Evolutionary conservation across 495 filamentous ascomycete species (phyloP).

Genomic region (Tetracladium marchalianum): DNA sequence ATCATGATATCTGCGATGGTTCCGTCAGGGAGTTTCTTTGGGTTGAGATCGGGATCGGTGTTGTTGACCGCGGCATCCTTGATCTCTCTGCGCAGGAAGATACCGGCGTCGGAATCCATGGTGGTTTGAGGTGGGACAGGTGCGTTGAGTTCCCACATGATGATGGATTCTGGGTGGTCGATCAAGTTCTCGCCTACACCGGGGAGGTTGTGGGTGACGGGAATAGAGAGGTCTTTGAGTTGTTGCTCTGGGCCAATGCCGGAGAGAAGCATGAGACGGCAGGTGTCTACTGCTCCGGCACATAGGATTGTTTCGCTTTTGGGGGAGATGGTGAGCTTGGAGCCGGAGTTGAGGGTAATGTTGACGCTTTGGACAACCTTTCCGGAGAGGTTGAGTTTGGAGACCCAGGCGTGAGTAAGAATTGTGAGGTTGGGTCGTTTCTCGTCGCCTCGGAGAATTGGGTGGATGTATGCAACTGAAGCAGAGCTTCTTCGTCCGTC

Average conservation of each 20-base stretch:
- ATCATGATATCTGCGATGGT: conserved; percentile 75
- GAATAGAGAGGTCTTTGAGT: conserved; percentile 53
- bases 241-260: conserved; percentile 64
- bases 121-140: conserved; percentile 68
- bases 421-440: conserved; percentile 69
- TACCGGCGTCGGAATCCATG: conserved; percentile 77
- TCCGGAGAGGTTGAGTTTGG: conserved; percentile 55
- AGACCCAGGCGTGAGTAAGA: conserved; percentile 71
- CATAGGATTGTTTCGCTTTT: conserved; percentile 67
- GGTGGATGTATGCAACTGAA: conserved; percentile 79
- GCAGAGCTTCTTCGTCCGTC: conserved; percentile 69
- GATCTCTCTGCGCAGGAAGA: conserved; percentile 66
- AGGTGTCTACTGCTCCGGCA: conserved; percentile 53
- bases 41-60: conserved; percentile 15
- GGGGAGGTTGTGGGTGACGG: conserved; percentile 59
- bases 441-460: conserved; percentile 67
- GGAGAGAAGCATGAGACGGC: conserved; percentile 51
- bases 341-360: conserved; percentile 55
- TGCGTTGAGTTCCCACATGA: conserved; percentile 72
- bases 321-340: conserved; percentile 45
- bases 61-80: conserved; percentile 46
- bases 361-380: conserved; percentile 56
- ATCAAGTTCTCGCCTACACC: conserved; percentile 72
- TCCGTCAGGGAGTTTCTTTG: conserved; percentile 40
- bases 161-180: conserved; percentile 36